Evolutionary conservation across 139 green algal genomes (phyloP), one percentile per base, ranked within the genome.

Genomic region (Ettlia oleoabundans): DNA sequence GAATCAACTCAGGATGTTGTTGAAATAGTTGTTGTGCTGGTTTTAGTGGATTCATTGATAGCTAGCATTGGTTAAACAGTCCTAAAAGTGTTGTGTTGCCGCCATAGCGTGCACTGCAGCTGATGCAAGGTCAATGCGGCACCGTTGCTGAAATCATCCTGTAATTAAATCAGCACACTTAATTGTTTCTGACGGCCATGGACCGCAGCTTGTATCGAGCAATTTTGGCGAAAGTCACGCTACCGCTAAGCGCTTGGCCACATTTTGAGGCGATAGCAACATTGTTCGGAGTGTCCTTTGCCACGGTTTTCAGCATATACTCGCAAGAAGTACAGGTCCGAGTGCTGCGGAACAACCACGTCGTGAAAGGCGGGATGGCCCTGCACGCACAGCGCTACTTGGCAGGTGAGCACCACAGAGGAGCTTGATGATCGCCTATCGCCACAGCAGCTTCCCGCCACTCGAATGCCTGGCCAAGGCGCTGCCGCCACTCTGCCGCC

Each of bases 231-330:
- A 40, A 8, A 5, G 33, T 84, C 13, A 64, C 51, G 3, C 53
- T 88, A 38, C 84, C 84, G 10, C n/a, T 85, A 19, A 88, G 71
- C 63, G 84, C 84, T 26, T 62, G 33, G 35, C 84, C 84, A 2
- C 73, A 86, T 65, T 86, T 86, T 38, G 47, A 52, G 8, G 40
- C n/a, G 24, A 30, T 88, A 3, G 78, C 80, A 10, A 19, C 28
- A 19, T 24, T 30, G 0, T 81, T 80, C 40, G 43, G 76, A 8
- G 84, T 94, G 0, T 70, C 78, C 0, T n/a, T 81, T 0, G 86
- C 93, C 40, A 94, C 92, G 0, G 64, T 95, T 15, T 42, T 88
- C n/a, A 90, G 83, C 82, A 94, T 96, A 32, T 91, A 91, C 63
- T 81, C 82, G 0, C 88, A 93, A 53, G 92, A 96, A 77, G 84